Percentiles rank a stretch among this genome's conserved stretches.
These are phyloP conservation scores for Leishmania mexicana DNA, from an alignment of 208 protist genomes.

Conservation along the genomic window DNA sequence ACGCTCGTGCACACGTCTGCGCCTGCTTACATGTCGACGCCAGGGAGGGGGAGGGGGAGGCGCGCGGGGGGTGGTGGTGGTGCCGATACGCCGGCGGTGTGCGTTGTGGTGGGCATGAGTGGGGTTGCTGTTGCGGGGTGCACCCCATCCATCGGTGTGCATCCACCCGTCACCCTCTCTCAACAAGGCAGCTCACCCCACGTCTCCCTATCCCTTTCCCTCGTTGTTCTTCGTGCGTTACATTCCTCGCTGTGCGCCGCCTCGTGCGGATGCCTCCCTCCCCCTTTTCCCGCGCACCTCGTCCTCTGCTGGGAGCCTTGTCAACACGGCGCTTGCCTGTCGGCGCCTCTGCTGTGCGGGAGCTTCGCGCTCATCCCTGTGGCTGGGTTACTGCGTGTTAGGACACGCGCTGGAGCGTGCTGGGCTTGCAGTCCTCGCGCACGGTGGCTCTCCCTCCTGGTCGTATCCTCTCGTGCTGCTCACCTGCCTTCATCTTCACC, in stretches of 20 bases:
- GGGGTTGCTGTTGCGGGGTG: neutral
- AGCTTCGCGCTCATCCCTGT: neutral
- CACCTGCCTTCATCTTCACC: neutral
- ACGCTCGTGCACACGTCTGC: too few relatives aligned
- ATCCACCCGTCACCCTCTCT: neutral
- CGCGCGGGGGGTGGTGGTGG: too few relatives aligned
- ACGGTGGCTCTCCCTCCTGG: neutral
- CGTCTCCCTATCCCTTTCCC: neutral
- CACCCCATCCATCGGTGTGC: neutral
- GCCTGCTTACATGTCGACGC: too few relatives aligned
- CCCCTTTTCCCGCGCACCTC: too few relatives aligned
- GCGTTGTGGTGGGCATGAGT: neutral
- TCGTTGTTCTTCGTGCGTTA: neutral
- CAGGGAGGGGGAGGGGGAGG: too few relatives aligned
- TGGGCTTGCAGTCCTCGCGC: neutral
- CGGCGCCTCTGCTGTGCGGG: neutral
- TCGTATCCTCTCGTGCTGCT: neutral
- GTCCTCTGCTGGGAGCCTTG: too few relatives aligned
- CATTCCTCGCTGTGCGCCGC: neutral
- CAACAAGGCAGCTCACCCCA: too few relatives aligned
- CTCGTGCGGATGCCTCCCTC: too few relatives aligned
- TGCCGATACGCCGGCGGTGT: neutral
- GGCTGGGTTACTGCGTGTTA: neutral
- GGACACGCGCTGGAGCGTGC: too few relatives aligned
- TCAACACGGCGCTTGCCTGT: neutral